Evolutionary conservation across 2,329 filamentous ascomycete genomes (phyloP).

Genomic region (Trichoderma brevicompactum): DNA sequence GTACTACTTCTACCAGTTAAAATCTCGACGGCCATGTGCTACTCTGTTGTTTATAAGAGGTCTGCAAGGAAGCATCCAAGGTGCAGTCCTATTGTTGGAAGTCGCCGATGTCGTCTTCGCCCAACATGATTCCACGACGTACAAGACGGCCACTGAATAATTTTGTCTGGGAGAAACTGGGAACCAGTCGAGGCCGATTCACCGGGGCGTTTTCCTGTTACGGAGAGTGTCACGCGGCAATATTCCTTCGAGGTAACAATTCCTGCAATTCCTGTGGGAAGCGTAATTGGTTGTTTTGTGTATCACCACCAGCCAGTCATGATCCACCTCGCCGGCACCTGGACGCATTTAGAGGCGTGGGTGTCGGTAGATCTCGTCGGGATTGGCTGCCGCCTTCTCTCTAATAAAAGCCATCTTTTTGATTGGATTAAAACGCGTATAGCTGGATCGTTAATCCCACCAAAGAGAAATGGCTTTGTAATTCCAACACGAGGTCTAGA

Average conservation of each 20-base stretch:
- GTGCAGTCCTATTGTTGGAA: neutral
- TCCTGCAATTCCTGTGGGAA: neutral
- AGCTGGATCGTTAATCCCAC: neutral
- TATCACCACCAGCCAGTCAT: conserved; percentile 26
- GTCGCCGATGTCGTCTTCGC: neutral
- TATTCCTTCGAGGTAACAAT: conserved; percentile 19
- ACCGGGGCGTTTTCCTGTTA: conserved; percentile 2
- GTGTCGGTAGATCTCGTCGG: conserved; percentile 19
- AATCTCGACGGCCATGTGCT: neutral
- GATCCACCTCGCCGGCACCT: conserved; percentile 20
- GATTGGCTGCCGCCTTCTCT: conserved; percentile 24
- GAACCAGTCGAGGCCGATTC: conserved; percentile 3
- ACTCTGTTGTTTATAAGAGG: neutral
- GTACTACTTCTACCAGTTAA: neutral
- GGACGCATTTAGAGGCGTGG: conserved; percentile 5
- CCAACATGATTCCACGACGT: neutral
- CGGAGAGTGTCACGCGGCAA: conserved; percentile 20
- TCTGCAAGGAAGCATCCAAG: neutral
- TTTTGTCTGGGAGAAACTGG: neutral
- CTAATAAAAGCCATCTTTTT: neutral
- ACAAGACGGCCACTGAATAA: neutral
- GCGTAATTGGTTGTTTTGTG: conserved; percentile 21
- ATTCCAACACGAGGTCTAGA: neutral
- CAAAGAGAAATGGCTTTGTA: neutral
- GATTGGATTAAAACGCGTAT: conserved; percentile 23